These are phyloP conservation scores for Hypericum perforatum DNA, from an alignment of 345 rosid genomes.

Conservation along the genomic window DNA sequence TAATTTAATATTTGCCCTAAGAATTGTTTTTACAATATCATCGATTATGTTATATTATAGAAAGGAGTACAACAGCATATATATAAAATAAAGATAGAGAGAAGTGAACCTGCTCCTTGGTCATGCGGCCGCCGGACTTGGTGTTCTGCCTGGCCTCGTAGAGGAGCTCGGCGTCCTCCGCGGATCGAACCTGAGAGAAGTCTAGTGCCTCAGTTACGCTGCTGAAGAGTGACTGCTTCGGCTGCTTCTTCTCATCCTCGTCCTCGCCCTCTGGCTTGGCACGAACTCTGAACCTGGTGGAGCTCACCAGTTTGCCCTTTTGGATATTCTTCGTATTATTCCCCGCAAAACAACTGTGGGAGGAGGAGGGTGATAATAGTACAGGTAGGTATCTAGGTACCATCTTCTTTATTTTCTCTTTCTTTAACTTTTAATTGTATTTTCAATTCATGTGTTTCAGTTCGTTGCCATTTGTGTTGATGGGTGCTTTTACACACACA, in stretches of 20 bases:
- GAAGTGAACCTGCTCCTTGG: constrained; percentile 45
- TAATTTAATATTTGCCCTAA: too few relatives aligned
- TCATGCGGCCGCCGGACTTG: constrained; percentile 57
- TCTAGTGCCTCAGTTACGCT: constrained; percentile 70
- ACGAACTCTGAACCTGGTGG: constrained; percentile 15
- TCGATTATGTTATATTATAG: too few relatives aligned
- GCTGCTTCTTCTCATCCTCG: constrained; percentile 26
- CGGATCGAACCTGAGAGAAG: constrained; percentile 68
- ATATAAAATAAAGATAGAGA: too few relatives aligned
- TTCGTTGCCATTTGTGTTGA: too few relatives aligned
- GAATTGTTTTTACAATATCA: too few relatives aligned
- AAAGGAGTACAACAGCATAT: too few relatives aligned
- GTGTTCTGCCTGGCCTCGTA: constrained; percentile 66
- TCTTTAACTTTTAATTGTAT: too few relatives aligned
- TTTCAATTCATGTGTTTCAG: too few relatives aligned
- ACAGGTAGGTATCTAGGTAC: constrained; percentile 31
- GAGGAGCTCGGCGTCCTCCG: constrained; percentile 65
- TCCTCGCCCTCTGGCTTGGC: constrained; percentile 53
- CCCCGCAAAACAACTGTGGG: constrained; percentile 17
- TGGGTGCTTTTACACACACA: too few relatives aligned
- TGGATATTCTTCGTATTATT: constrained; percentile 38
- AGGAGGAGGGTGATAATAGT: constrained; percentile 50
- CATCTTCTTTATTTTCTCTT: constrained; percentile 21
- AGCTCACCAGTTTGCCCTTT: constrained; percentile 12
- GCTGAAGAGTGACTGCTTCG: constrained; percentile 55